Base-by-base conservation (phyloP, 2,329 filamentous ascomycete genomes). In the Rugonectria rugulosa region DNA sequence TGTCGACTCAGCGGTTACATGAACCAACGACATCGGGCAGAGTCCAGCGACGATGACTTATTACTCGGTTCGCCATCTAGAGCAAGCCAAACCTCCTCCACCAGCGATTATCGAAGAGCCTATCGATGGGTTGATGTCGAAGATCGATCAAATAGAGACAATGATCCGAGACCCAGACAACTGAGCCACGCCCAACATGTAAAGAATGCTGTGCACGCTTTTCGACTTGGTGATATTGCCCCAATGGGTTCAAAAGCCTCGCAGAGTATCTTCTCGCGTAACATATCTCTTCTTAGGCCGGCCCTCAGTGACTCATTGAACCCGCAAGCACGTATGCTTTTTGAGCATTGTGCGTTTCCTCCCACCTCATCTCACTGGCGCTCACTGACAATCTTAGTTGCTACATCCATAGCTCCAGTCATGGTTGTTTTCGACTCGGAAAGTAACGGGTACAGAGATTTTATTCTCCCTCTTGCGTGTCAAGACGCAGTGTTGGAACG, bases 371-470 rank as follows among this genome's bases (percentile, higher is more conserved):
- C 0, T 2, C 1, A 0, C 2, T 42, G 8, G 26, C 4, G 17
- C 54, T 63, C 44, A 50, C 27, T 5, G 0, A 8, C n/a, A 1
- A 3, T 1, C 4, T 3, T 15, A 75, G 73, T 76, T 38, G 72
- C 74, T 4, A 63, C 72, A 15, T 68, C 52, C 10, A 69, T 77
- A 9, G 74, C 75, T 0, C 70, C 73, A 1, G 68, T 70, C 17
- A 77, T 77, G 75, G 73, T 77, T 1, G 69, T 77, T 0, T 57
- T 75, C 9, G 75, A 77, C 49, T 67, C 60, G 5, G 43, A 63
- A 0, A 64, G 56, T 8, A 77, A 77, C 31, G 75, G 74, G 12
- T 77, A 77, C 36, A 65, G 75, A 20, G 63, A 75, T 6, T 51
- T 76, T 10, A 68, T 77, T 6, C 63, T 77, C 3, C 74, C 75